Base-by-base conservation (phyloP, 768 basidiomycete genomes). In the Hortiboletus flavorubellus region DNA sequence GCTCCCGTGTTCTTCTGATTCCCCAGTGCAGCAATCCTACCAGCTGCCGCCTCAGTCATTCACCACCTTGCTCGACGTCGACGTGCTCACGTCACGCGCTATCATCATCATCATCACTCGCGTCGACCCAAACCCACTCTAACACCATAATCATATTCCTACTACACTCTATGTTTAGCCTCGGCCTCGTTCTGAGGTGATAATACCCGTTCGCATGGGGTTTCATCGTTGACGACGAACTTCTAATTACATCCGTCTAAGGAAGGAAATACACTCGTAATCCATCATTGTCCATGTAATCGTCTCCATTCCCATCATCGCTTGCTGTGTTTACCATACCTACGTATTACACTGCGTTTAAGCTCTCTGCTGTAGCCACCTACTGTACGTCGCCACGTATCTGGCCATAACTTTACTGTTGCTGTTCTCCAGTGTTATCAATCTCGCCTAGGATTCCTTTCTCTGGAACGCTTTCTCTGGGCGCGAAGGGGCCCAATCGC, bases 1-100 rank as follows among this genome's bases (percentile, higher is more conserved):
- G 83, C 78, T 42, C 75, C 84, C 46, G 78, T 82, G 35, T 84
- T 86, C 73, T 86, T 86, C 74, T 86, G 68, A 75, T 23, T 4
- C 33, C 14, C 39, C 31, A 26, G n/a, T n/a, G 39, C 49, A 49
- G 31, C 15, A 8, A 40, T 51, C 23, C 43, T 43, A 9, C 37
- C 41, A 40, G 18, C 44, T 43, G 39, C 30, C 5, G 3, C 44
- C 15, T 9, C 23, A 8, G 18, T 23, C 21, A 35, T 29, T 49
- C 44, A 5, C 29, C 31, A 12, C 40, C 49, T 10, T 10, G 21
- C 40, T 43, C 49, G 48, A 43, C 50, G 31, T 54, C 4, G 54
- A 58, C 50, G 54, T 45, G 21, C 26, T 15, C 51, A 18, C 18
- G 26, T 45, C 50, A 6, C 46, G 23, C 39, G 15, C 44, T n/a